Evolutionary conservation across 495 filamentous ascomycete species (phyloP).

Genomic region (Penicillium samsonianum): DNA sequence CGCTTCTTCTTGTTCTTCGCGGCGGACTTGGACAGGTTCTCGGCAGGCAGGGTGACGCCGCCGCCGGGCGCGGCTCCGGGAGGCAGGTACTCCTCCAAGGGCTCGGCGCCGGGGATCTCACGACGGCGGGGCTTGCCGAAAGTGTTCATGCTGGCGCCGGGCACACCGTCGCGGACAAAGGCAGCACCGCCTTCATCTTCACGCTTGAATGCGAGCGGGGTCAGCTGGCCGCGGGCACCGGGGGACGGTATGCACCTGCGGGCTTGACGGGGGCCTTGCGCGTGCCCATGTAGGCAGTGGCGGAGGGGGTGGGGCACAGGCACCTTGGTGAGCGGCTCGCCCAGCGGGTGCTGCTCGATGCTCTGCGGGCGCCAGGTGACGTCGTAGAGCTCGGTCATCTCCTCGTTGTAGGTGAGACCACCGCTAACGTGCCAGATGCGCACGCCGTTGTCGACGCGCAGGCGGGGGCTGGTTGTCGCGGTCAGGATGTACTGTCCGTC

Average conservation of each 20-base stretch:
- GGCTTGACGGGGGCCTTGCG: conserved; percentile 93
- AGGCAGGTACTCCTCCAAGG: conserved; percentile 59
- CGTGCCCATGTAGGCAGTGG: conserved; percentile 76
- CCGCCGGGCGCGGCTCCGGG: conserved; percentile 70
- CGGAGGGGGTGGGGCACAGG: conserved; percentile 84
- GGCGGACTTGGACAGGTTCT: conserved; percentile 79
- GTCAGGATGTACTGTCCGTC: conserved; percentile 94
- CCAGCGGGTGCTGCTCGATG: conserved; percentile 56
- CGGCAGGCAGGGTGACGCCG: conserved; percentile 62
- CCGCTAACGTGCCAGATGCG: conserved; percentile 94
- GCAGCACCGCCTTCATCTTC: conserved; percentile 96
- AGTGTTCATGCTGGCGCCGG: conserved; percentile 64
- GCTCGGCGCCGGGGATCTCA: conserved; percentile 78
- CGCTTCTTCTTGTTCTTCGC: conserved; percentile 99
- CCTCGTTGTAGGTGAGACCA: conserved; percentile 88
- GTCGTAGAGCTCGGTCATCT: conserved; percentile 91
- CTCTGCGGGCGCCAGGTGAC: conserved; percentile 85
- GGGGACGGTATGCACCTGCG: conserved; percentile 94
- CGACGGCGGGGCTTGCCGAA: conserved; percentile 72
- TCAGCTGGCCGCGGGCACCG: conserved; percentile 86
- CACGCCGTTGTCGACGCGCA: conserved; percentile 95
- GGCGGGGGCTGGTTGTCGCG: conserved; percentile 89
- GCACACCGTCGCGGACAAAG: conserved; percentile 77
- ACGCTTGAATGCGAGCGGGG: conserved; percentile 92
- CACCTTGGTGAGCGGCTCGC: conserved; percentile 74